phyloP scores from a whole-genome alignment of 176 grass and related monocot genomes.

The Aegilops sharonensis region DNA sequence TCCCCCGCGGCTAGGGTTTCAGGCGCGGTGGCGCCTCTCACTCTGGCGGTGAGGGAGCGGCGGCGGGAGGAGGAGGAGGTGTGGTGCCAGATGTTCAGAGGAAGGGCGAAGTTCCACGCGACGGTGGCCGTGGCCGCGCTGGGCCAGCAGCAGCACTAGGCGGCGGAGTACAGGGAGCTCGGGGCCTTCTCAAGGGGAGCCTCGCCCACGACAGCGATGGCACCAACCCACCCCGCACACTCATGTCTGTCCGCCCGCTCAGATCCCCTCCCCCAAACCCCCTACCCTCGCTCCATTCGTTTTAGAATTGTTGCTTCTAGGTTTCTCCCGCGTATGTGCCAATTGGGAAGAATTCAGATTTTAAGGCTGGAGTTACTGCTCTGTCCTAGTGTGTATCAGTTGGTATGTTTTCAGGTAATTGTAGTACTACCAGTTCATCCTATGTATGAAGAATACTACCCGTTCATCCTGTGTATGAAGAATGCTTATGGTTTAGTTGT shows the following conservation, averaged over 20 bases:
- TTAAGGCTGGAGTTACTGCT: neutral
- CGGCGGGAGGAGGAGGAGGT: too few species aligned
- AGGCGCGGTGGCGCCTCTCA: too few species aligned
- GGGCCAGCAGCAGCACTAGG: too few species aligned
- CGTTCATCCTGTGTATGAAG: neutral
- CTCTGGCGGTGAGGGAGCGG: too few species aligned
- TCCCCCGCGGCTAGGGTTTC: too few species aligned
- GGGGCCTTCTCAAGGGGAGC: slow-evolving; percentile 95
- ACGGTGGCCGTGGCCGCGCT: too few species aligned
- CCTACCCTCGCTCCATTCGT: neutral
- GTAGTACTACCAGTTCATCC: neutral
- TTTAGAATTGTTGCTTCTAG: neutral
- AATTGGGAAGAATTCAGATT: neutral
- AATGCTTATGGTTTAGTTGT: neutral
- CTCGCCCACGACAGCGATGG: slow-evolving; percentile 75
- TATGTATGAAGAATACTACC: too few species aligned
- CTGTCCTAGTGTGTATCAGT: neutral
- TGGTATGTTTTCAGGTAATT: neutral
- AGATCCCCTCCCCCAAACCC: neutral
- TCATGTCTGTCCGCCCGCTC: slow-evolving; percentile 21
- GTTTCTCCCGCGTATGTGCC: too few species aligned
- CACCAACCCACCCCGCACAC: slow-evolving; percentile 31
- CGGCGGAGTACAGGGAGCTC: too few species aligned
- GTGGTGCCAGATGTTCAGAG: too few species aligned
- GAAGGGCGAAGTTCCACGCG: too few species aligned